Evolutionary conservation across 2,329 filamentous ascomycete genomes (phyloP).

Genomic region (Hypomyces perniciosus): DNA sequence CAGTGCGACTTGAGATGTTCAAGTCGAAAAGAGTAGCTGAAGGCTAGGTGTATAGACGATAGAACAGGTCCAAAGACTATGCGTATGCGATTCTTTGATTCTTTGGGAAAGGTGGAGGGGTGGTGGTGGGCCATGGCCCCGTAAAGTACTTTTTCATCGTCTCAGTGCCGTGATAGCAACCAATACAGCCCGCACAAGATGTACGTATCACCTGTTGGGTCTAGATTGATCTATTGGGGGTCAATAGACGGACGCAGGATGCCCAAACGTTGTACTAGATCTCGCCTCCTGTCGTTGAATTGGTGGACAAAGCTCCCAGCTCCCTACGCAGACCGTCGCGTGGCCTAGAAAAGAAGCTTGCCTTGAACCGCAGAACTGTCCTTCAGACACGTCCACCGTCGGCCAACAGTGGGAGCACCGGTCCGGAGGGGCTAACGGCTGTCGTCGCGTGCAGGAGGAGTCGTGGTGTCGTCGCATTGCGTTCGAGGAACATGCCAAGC

Average conservation of each 20-base stretch:
- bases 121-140: constrained; percentile 8
- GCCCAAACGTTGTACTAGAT: constrained; percentile 9
- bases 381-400: constrained; percentile 9
- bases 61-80: constrained; percentile 2
- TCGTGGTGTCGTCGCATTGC: constrained; percentile 6
- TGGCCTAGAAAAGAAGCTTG: constrained; percentile 7
- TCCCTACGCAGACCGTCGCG: background rate
- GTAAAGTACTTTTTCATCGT: constrained; percentile 9
- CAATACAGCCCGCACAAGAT: constrained; percentile 6
- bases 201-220: constrained; percentile 9
- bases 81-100: constrained; percentile 4
- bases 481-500: constrained; percentile 10
- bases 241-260: constrained; percentile 5
- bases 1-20: background rate
- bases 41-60: constrained; percentile 3
- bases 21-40: background rate
- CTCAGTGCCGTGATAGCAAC: constrained; percentile 4
- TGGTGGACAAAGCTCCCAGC: constrained; percentile 5
- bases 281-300: background rate
- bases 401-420: background rate
- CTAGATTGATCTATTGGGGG: constrained; percentile 2
- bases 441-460: constrained; percentile 10
- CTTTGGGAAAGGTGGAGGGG: constrained; percentile 9
- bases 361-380: constrained; percentile 9
- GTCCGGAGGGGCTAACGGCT: constrained; percentile 5